Evolutionary conservation across 495 filamentous ascomycete genomes (phyloP).

Genomic region (Penicillium cosmopolitanum): DNA sequence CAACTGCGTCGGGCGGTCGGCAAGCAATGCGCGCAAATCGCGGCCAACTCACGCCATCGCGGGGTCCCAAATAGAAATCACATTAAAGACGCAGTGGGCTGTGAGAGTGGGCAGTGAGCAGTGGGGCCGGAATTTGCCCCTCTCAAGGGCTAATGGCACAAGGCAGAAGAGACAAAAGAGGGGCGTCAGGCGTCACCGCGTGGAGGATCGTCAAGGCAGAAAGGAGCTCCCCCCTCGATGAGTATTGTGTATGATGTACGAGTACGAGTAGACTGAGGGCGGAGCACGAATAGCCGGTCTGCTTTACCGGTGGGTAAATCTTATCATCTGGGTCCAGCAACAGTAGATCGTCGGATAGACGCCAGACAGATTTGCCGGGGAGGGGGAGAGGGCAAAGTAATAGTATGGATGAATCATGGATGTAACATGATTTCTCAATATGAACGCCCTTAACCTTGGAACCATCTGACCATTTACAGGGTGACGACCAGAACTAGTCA

Average conservation of each 20-base stretch:
- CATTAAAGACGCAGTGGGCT: background rate
- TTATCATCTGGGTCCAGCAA: conserved; percentile 7
- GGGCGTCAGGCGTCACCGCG: conserved; percentile 15
- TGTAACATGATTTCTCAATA: too few species aligned
- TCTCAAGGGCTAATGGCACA: background rate
- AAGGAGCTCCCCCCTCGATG: background rate
- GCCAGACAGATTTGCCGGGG: background rate
- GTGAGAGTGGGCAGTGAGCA: background rate
- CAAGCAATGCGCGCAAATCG: conserved; percentile 8
- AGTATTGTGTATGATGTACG: background rate
- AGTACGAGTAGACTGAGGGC: background rate
- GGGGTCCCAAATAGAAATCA: conserved; percentile 13
- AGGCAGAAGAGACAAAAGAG: conserved; percentile 4
- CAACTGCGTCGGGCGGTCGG: conserved; percentile 18
- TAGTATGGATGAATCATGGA: background rate
- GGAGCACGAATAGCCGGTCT: background rate
- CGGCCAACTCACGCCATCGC: conserved; percentile 29
- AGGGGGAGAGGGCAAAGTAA: background rate
- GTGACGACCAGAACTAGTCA: too few species aligned
- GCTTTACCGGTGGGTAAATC: conserved; percentile 1
- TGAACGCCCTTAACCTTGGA: too few species aligned
- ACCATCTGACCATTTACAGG: too few species aligned
- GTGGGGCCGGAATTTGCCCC: conserved; percentile 8
- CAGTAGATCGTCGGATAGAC: background rate
- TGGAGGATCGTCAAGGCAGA: conserved; percentile 7